Conservation (phyloP, 2,329 filamentous ascomycete species). For the Exophiala sideris region DNA sequence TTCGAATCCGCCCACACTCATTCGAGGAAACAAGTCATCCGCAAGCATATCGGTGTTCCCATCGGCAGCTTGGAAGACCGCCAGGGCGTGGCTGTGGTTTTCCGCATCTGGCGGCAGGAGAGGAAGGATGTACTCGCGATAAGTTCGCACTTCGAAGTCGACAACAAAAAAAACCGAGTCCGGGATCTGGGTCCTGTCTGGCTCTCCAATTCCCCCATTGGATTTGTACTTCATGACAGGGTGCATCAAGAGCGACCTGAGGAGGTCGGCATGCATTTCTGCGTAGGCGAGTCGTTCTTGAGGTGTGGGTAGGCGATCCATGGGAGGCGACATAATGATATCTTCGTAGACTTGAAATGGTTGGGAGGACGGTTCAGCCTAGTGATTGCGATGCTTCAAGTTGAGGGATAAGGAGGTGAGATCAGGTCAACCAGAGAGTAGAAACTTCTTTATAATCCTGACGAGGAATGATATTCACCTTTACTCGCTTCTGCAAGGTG, state of each 20-base stretch:
- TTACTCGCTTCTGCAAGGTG: no score
- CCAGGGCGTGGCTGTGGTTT: slow-evolving; percentile 10
- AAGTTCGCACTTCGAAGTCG: slow-evolving; percentile 15
- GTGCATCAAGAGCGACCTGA: slow-evolving; percentile 13
- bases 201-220: neutral
- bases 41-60: slow-evolving; percentile 4
- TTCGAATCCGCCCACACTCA: slow-evolving; percentile 3
- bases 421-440: no score
- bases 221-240: neutral
- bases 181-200: slow-evolving; percentile 10
- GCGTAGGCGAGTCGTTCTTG: slow-evolving; percentile 14
- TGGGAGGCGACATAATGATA: slow-evolving; percentile 2
- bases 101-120: slow-evolving; percentile 9
- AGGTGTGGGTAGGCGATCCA: neutral
- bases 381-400: no score
- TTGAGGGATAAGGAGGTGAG: no score
- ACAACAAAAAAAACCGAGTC: slow-evolving; percentile 12
- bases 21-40: slow-evolving; percentile 18
- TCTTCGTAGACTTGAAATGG: no score
- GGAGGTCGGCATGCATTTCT: slow-evolving; percentile 11
- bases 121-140: slow-evolving; percentile 13
- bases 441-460: no score
- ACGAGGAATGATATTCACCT: no score
- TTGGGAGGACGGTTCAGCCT: no score
- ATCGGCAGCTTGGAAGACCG: neutral